A percentile compares a stretch with the other conserved stretches of the same genome.
phyloP scores from a whole-genome alignment of 179 eudicot species.

The Patellifolia procumbens region DNA sequence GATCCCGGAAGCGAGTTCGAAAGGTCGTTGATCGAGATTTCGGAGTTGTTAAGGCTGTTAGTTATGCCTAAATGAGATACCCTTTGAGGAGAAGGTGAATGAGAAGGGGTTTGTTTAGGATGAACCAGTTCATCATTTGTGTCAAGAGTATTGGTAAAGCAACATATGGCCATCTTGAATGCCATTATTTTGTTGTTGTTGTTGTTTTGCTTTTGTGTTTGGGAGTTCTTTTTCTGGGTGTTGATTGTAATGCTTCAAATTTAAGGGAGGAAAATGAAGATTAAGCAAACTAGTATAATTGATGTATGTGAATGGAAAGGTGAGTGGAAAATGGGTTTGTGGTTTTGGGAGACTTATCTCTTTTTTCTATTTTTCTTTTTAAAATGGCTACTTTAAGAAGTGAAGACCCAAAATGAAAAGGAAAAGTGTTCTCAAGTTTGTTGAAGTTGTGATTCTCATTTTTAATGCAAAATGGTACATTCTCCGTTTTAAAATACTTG shows the following conservation, averaged over 20 bases:
- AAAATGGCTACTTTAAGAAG: constrained; percentile 21
- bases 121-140: constrained; percentile 35
- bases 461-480: no score
- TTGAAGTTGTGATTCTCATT: not conserved
- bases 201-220: not conserved
- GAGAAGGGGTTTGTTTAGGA: constrained; percentile 35
- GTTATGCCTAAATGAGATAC: constrained; percentile 25
- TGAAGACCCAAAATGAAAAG: constrained; percentile 8
- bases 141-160: constrained; percentile 31
- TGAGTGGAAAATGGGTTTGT: constrained; percentile 28
- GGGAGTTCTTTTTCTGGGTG: not conserved
- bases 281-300: constrained; percentile 29
- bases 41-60: constrained; percentile 20
- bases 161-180: constrained; percentile 39
- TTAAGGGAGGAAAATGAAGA: constrained; percentile 27
- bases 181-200: constrained; percentile 26
- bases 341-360: constrained; percentile 23
- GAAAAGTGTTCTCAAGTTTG: not conserved
- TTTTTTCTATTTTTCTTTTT: constrained; percentile 16
- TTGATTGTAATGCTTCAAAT: constrained; percentile 27
- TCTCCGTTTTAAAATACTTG: no score
- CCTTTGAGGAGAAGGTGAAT: constrained; percentile 32
- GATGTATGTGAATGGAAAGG: constrained; percentile 29
- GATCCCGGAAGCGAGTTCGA: constrained; percentile 60
- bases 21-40: constrained; percentile 43